Conservation (phyloP, 2,329 filamentous ascomycete species). For the Claviceps maximensis region DNA sequence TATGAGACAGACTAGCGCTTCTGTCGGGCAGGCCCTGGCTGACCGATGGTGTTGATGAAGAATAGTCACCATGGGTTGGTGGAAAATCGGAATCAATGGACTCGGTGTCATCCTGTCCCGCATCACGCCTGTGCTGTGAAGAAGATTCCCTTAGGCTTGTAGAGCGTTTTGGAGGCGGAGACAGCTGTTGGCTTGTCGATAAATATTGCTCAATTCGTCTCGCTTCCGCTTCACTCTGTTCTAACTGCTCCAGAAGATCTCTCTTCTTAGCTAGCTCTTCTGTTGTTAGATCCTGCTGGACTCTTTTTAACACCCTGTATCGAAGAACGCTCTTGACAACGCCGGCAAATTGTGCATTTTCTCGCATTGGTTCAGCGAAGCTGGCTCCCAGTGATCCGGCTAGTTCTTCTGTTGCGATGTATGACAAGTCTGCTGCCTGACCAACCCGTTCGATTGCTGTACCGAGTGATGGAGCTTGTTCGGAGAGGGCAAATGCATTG, state of each 20-base stretch:
- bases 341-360: conserved; percentile 92
- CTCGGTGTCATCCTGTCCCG: conserved; percentile 60
- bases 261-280: conserved; percentile 87
- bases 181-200: conserved; percentile 53
- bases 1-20: conserved; percentile 41
- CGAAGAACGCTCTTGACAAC: conserved; percentile 80
- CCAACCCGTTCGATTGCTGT: conserved; percentile 89
- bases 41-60: conserved; percentile 53
- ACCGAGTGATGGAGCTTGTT: conserved; percentile 76
- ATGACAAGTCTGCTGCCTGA: conserved; percentile 89
- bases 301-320: conserved; percentile 83
- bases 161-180: conserved; percentile 53
- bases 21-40: conserved; percentile 56
- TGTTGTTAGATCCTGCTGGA: conserved; percentile 94
- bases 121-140: conserved; percentile 38
- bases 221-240: conserved; percentile 84
- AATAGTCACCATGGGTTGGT: conserved; percentile 63
- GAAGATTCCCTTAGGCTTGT: conserved; percentile 40
- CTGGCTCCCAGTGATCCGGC: conserved; percentile 78
- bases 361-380: conserved; percentile 95
- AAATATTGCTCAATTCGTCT: conserved; percentile 90
- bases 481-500: conserved; percentile 91
- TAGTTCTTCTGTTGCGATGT: conserved; percentile 88
- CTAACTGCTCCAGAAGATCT: conserved; percentile 70
- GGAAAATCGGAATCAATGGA: conserved; percentile 96